These are phyloP conservation scores for Porodaedalea pini DNA, from an alignment of 1,284 basidiomycete genomes.

Conservation along the genomic window DNA sequence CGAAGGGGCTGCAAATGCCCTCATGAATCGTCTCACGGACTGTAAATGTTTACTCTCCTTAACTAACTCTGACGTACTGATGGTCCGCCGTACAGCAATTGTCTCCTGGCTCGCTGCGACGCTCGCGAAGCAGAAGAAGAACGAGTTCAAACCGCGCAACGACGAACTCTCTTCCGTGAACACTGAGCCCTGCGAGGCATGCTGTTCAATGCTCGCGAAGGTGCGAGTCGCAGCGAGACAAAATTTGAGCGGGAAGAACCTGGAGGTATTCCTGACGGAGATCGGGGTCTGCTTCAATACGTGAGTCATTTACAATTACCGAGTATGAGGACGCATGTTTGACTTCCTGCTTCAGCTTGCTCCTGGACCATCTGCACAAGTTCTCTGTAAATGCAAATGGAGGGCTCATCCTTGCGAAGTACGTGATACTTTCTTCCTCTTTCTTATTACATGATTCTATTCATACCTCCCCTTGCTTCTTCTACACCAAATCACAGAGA, in stretches of 20 bases:
- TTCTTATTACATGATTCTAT: not conserved
- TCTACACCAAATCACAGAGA: slow-evolving; percentile 59
- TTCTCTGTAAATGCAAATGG: slow-evolving; percentile 97
- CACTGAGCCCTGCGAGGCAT: slow-evolving; percentile 91
- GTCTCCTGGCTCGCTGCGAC: slow-evolving; percentile 67
- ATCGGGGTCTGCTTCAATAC: slow-evolving; percentile 92
- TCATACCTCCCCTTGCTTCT: too few species aligned
- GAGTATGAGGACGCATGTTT: slow-evolving; percentile 1
- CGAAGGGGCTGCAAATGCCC: slow-evolving; percentile 81
- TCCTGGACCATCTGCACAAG: slow-evolving; percentile 93
- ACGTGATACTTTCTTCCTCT: slow-evolving; percentile 28
- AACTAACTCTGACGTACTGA: slow-evolving; percentile 1
- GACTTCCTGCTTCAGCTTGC: slow-evolving; percentile 50
- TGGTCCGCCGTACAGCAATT: slow-evolving; percentile 45
- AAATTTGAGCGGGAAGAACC: slow-evolving; percentile 86
- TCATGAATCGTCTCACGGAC: slow-evolving; percentile 85
- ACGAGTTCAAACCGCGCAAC: slow-evolving; percentile 95
- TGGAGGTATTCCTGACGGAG: slow-evolving; percentile 89
- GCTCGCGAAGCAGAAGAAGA: slow-evolving; percentile 91
- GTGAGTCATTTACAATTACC: slow-evolving; percentile 24
- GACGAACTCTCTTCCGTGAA: slow-evolving; percentile 96
- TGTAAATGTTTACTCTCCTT: slow-evolving; percentile 43
- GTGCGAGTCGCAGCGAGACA: slow-evolving; percentile 72
- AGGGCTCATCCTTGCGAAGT: slow-evolving; percentile 98
- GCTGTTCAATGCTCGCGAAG: slow-evolving; percentile 82